Evolutionary conservation across 805 yeast species (phyloP), one percentile per base, ranked within the genome.

Genomic region (Ogataea thermomethanolica): DNA sequence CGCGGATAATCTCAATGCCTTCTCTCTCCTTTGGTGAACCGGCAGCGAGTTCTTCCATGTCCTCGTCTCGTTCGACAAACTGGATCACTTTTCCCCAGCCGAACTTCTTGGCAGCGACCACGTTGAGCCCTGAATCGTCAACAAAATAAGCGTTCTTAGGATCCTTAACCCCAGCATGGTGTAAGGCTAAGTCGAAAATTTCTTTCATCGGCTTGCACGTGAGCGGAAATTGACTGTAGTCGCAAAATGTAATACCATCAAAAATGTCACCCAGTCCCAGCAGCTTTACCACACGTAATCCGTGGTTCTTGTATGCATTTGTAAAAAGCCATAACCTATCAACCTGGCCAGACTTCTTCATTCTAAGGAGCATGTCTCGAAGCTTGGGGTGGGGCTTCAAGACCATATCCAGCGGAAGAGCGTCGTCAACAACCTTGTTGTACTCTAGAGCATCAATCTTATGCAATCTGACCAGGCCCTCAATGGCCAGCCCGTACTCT

Each of bases 211-310:
- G 99, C 65, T 91, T 91, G 66, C 98, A 93, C 24, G 82, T 65
- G 43, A 91, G 70, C 5, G 84, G 81, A 40, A 77, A 79, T 36
- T 68, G 55, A 35, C 78, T 68, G 58, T 93, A 93, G 65, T 93
- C 95, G 65, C 99, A 93, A 63, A 69, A 91, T 1, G 97, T 88
- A 50, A 93, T 73, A 0, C 99, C 99, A 50, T 91, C 98, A 58
- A 93, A 90, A 39, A 88, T 58, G 59, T 90, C 96, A n/a, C 91
- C 97, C 22, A 91, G 61, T 2, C 96, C 97, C 35, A 91, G 67
- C 34, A 91, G 69, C 30, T 79, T 73, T 13, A 89, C 71, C 23
- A 88, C 95, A 35, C 97, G 71, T 32, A 80, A 54, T 0, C 91
- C 99, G 63, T 91, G 99, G 55, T 79, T 88, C 58, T 82, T 81